A percentile compares a stretch with the other conserved stretches of the same genome.
Evolutionary conservation across 2,329 filamentous ascomycete genomes (phyloP).

Genomic region (Apiospora saccharicola): DNA sequence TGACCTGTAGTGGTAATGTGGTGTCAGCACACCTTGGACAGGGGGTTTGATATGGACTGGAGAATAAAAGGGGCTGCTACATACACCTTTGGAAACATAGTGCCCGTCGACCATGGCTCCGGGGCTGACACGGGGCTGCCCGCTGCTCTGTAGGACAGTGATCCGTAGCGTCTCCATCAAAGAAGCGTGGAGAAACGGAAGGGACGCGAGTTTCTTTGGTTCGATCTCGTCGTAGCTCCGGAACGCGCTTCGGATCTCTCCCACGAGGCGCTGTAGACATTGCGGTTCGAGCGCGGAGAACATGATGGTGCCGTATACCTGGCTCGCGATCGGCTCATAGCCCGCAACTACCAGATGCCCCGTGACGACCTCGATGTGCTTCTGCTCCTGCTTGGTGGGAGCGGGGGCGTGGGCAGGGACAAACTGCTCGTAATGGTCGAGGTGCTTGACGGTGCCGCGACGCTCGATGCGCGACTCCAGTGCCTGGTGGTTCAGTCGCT

Average conservation of each 20-base stretch:
- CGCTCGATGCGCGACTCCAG: conserved; percentile 33
- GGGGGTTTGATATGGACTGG: too few species aligned
- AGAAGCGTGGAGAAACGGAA: neutral
- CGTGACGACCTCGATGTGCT: conserved; percentile 32
- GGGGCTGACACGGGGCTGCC: conserved; percentile 23
- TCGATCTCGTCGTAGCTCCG: neutral
- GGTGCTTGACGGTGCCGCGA: conserved; percentile 32
- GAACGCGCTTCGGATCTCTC: neutral
- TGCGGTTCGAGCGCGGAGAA: conserved; percentile 29
- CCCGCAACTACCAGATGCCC: conserved; percentile 6
- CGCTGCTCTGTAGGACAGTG: neutral
- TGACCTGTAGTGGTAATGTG: neutral
- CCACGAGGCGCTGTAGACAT: neutral
- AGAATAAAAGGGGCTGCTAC: neutral
- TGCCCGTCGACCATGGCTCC: conserved; percentile 9
- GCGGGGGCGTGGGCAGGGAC: conserved; percentile 30
- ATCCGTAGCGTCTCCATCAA: conserved; percentile 10
- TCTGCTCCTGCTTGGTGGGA: conserved; percentile 31
- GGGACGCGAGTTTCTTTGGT: neutral
- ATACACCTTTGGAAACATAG: neutral
- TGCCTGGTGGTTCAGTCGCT: conserved; percentile 30
- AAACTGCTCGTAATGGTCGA: conserved; percentile 38
- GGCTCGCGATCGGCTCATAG: conserved; percentile 33
- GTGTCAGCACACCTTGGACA: neutral
- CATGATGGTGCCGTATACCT: conserved; percentile 30